Evolutionary conservation across 2,329 filamentous ascomycete genomes (phyloP).

Genomic region (Microcyclospora tardicrescens): DNA sequence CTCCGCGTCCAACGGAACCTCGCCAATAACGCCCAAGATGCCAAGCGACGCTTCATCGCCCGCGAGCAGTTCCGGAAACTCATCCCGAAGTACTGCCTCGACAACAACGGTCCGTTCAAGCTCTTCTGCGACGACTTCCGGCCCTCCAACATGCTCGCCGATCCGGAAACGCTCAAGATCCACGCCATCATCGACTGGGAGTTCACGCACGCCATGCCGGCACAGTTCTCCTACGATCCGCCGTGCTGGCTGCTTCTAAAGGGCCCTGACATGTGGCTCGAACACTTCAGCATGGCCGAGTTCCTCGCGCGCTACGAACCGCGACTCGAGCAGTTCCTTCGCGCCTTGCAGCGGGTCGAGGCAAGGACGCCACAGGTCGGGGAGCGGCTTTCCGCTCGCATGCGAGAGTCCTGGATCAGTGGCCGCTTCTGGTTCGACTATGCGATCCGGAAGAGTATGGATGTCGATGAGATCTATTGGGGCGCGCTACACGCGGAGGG

Average conservation of each 20-base stretch:
- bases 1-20: conserved; percentile 36
- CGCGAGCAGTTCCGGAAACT: conserved; percentile 20
- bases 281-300: not conserved
- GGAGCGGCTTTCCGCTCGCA: conserved; percentile 14
- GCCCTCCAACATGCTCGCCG: conserved; percentile 27
- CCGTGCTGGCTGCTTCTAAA: not conserved
- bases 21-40: conserved; percentile 33
- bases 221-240: conserved; percentile 22
- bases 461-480: conserved; percentile 17
- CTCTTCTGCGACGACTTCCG: conserved; percentile 30
- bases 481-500: not conserved
- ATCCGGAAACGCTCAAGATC: conserved; percentile 25
- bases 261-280: not conserved
- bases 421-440: conserved; percentile 28
- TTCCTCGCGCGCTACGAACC: conserved; percentile 17
- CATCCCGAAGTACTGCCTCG: conserved; percentile 14
- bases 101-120: conserved; percentile 25
- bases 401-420: conserved; percentile 26
- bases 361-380: not conserved
- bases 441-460: conserved; percentile 25
- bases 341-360: conserved; percentile 21
- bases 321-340: conserved; percentile 27
- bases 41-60: conserved; percentile 18
- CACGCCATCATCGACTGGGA: conserved; percentile 29
- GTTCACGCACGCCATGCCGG: conserved; percentile 31